These are phyloP conservation scores for Xylaria sp. DNA, from an alignment of 2,329 filamentous ascomycete genomes.

Conservation along the genomic window DNA sequence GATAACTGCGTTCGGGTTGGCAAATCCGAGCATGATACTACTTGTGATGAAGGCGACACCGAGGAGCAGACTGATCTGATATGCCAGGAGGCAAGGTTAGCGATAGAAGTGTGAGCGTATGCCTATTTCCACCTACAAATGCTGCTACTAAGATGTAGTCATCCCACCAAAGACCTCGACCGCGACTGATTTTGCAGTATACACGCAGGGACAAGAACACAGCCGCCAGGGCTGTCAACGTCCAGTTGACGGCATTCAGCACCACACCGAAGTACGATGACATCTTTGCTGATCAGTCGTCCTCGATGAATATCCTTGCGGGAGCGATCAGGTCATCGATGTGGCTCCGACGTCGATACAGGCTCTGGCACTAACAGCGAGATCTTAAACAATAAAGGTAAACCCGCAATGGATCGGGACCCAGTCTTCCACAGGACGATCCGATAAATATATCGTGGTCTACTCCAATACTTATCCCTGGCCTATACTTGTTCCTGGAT, in stretches of 20 bases:
- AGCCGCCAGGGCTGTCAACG: slow-evolving; percentile 34
- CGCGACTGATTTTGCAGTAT: slow-evolving; percentile 40
- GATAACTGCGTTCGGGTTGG: slow-evolving; percentile 29
- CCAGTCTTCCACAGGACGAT: slow-evolving; percentile 16
- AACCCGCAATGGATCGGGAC: slow-evolving; percentile 17
- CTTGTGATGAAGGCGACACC: slow-evolving; percentile 36
- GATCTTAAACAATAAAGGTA: slow-evolving; percentile 14
- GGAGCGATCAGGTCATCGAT: slow-evolving; percentile 10
- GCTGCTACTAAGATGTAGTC: slow-evolving; percentile 40
- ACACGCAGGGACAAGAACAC: slow-evolving; percentile 38
- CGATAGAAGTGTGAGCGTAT: neutral
- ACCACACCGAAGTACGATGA: slow-evolving; percentile 36
- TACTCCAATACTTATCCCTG: slow-evolving; percentile 6
- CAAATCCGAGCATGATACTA: slow-evolving; percentile 39
- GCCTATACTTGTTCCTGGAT: neutral
- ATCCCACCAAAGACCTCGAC: slow-evolving; percentile 43
- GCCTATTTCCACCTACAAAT: slow-evolving; percentile 32
- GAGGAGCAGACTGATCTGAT: slow-evolving; percentile 18
- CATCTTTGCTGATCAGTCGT: slow-evolving; percentile 28
- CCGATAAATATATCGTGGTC: slow-evolving; percentile 21
- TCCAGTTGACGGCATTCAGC: slow-evolving; percentile 41
- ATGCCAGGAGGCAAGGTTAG: slow-evolving; percentile 3
- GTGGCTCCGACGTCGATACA: slow-evolving; percentile 9
- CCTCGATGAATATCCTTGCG: slow-evolving; percentile 11
- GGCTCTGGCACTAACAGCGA: slow-evolving; percentile 6